Conservation (phyloP, 768 basidiomycete genomes). For the Dacryopinax primogenitus region DNA sequence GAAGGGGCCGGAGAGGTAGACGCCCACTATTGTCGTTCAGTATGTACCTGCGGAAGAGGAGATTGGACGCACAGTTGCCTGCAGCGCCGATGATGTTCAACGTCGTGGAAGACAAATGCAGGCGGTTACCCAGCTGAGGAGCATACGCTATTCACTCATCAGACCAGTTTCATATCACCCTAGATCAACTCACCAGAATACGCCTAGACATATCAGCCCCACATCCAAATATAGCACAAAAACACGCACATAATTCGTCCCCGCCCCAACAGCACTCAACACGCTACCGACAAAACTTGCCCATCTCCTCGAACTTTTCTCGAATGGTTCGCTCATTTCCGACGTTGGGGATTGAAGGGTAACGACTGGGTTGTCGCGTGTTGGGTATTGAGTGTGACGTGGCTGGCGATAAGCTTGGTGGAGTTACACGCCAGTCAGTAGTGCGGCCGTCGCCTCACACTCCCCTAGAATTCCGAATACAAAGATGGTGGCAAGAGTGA, state of each 20-base stretch:
- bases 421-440: too few species aligned
- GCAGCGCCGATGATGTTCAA: conserved; percentile 66
- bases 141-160: conserved; percentile 48
- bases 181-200: conserved; percentile 27
- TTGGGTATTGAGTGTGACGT: too few species aligned
- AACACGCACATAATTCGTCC: conserved; percentile 61
- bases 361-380: too few species aligned
- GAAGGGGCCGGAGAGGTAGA: conserved; percentile 61
- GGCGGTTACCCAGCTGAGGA: conserved; percentile 68
- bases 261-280: conserved; percentile 48
- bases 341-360: too few species aligned
- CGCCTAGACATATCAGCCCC: conserved; percentile 21
- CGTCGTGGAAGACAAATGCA: conserved; percentile 65
- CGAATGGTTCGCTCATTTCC: too few species aligned
- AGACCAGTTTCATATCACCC: neutral
- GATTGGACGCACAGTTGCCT: conserved; percentile 45
- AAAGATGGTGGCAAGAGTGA: too few species aligned
- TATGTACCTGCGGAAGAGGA: neutral
- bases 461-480: too few species aligned
- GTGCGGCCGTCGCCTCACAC: too few species aligned
- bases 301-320: too few species aligned
- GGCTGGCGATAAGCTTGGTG: too few species aligned
- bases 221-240: neutral
- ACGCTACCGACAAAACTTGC: conserved; percentile 31
- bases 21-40: conserved; percentile 41